Evolutionary conservation across 108 stramenopile genomes (phyloP).

Genomic region (Thalassiosira profunda): DNA sequence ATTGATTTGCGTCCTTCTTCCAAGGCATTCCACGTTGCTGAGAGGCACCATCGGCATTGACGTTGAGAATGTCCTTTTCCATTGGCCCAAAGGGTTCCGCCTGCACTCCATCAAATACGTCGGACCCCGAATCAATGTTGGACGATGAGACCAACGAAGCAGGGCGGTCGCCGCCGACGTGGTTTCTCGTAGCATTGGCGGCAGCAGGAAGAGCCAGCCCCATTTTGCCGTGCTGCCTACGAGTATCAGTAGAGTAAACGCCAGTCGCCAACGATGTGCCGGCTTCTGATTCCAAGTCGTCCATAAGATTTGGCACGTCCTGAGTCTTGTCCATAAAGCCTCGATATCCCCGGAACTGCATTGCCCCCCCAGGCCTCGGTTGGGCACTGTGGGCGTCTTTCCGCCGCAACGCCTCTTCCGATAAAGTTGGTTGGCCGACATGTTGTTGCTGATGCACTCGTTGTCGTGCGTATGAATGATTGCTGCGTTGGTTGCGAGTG

Average conservation of each 20-base stretch:
- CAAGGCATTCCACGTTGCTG: neutral
- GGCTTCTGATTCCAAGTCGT: slow-evolving; percentile 70
- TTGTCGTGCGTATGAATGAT: slow-evolving; percentile 4
- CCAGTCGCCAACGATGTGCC: slow-evolving; percentile 52
- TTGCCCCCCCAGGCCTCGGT: slow-evolving; percentile 26
- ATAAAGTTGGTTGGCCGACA: slow-evolving; percentile 14
- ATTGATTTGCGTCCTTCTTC: neutral
- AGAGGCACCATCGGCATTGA: neutral
- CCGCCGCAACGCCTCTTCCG: slow-evolving; percentile 37
- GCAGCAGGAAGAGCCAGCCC: slow-evolving; percentile 16
- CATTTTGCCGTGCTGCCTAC: neutral
- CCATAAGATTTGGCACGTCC: slow-evolving; percentile 88
- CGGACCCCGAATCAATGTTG: slow-evolving; percentile 53
- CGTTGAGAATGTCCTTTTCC: slow-evolving; percentile 8
- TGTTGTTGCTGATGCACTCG: slow-evolving; percentile 7
- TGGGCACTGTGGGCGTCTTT: slow-evolving; percentile 39
- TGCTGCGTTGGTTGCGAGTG: neutral
- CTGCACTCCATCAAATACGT: slow-evolving; percentile 71
- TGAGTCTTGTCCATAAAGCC: slow-evolving; percentile 80
- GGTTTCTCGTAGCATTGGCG: neutral
- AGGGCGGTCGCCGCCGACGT: neutral
- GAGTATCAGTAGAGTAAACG: slow-evolving; percentile 8
- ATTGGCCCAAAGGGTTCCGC: slow-evolving; percentile 10
- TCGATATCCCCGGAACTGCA: slow-evolving; percentile 49
- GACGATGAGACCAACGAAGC: slow-evolving; percentile 14